Conservation (phyloP, 352 stramenopile genomes). For the Globisporangium emineosum region DNA sequence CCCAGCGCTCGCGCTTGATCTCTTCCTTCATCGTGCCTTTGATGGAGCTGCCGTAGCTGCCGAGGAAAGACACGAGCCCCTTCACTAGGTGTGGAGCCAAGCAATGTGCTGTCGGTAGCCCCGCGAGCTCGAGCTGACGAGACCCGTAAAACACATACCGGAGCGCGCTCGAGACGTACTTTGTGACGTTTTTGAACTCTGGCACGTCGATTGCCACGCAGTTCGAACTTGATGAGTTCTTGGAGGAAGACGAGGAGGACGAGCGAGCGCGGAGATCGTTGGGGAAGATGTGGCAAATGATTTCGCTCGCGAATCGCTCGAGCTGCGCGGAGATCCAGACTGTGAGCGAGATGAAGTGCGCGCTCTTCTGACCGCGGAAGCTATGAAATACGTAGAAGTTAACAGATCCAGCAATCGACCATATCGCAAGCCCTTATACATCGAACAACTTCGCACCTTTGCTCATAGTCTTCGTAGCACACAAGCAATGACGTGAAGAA, state of each 20-base stretch:
- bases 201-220: constrained; percentile 58
- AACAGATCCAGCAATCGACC: not conserved
- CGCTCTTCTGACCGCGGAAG: constrained; percentile 71
- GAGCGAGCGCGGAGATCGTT: constrained; percentile 25
- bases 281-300: constrained; percentile 75
- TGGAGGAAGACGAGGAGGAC: constrained; percentile 2
- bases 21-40: constrained; percentile 66
- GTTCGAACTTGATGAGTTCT: constrained; percentile 4
- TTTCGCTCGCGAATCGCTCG: constrained; percentile 69
- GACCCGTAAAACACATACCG: constrained; percentile 83
- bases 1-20: constrained; percentile 83
- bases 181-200: constrained; percentile 76
- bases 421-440: not conserved
- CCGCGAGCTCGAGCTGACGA: constrained; percentile 71
- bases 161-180: constrained; percentile 70
- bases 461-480: constrained; percentile 79
- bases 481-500: constrained; percentile 86
- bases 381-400: constrained; percentile 13
- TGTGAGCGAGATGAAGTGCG: constrained; percentile 73
- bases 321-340: constrained; percentile 82
- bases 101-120: constrained; percentile 70
- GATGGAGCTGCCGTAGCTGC: constrained; percentile 65
- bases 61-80: constrained; percentile 55
- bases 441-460: constrained; percentile 34
- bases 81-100: constrained; percentile 62